phyloP scores from a whole-genome alignment of 23 red algal genomes.

The Gracilariopsis chorda region DNA sequence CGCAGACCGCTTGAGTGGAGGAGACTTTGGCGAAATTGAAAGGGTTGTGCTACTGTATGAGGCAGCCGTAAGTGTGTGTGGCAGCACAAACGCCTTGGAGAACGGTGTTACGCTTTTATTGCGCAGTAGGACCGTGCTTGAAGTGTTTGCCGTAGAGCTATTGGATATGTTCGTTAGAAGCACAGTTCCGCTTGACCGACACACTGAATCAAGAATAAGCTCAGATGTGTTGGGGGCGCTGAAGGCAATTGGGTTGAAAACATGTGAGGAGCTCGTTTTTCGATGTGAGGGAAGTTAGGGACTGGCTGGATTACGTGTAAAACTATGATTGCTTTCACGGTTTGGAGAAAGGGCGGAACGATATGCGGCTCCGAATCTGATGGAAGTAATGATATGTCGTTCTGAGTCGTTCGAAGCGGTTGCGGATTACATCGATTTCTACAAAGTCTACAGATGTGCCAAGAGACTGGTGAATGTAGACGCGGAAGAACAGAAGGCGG shows the following conservation, averaged over 20 bases:
- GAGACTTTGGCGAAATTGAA: background rate
- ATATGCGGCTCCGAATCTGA: background rate
- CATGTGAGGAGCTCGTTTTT: background rate
- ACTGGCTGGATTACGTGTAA: background rate
- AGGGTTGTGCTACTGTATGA: background rate
- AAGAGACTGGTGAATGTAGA: too few species aligned
- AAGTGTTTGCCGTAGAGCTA: background rate
- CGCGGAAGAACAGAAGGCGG: too few species aligned
- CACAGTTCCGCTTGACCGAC: background rate
- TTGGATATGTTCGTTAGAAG: background rate
- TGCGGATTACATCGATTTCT: background rate
- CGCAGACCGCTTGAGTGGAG: background rate
- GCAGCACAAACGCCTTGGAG: background rate
- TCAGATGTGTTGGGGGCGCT: background rate
- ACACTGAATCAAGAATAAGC: background rate
- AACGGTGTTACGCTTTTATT: background rate
- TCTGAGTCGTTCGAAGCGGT: background rate
- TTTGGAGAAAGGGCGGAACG: background rate
- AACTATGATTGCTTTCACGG: background rate
- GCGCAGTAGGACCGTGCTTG: background rate
- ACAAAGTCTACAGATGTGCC: too few species aligned
- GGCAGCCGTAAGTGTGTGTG: background rate
- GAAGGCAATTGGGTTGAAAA: background rate
- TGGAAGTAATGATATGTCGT: background rate
- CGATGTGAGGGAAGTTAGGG: background rate